Base-by-base conservation (phyloP, 2,329 filamentous ascomycete species). In the Grosmannia clavigera region DNA sequence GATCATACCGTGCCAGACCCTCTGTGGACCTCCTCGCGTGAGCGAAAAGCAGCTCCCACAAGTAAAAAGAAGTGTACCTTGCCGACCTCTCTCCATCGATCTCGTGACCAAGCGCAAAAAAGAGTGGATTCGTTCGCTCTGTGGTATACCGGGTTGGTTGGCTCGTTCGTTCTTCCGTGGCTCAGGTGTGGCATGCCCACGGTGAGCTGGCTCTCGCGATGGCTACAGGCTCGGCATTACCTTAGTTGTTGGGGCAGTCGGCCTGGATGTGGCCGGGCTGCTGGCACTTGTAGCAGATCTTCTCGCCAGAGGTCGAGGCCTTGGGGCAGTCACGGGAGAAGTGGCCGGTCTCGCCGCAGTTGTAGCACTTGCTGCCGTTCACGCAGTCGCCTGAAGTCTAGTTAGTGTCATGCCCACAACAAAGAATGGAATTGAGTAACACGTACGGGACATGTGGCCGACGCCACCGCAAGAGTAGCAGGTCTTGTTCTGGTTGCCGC, bases 351-450 rank as follows among this genome's bases (percentile, higher is more conserved):
- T 96, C 91, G 71, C 83, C 83, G 68, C 94, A 97, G 85, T 96
- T 96, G 86, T 97, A 99, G 87, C 94, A 99, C 82, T 97, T 97
- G 81, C 95, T 92, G 70, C 94, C 94, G 75, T 97, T 95, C 69
- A 92, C 95, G 78, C 94, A 99, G 78, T 97, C 94, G 68, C 83
- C 82, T 84, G 61, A 57, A n/a, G 22, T 10, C 48, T 3, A 56
- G 57, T 68, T 60, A 57, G 57, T 48, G 29, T 19, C 14, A 27
- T 46, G 9, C 14, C 5, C 40, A 22, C 27, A n/a, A 3, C 16
- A 33, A 19, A 27, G n/a, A 11, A 38, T 14, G n/a, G 7, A 31
- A 25, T 14, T 14, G 2, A n/a, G 16, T 22, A 12, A 6, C 38
- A 80, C 81, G 70, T 72, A 81, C 92, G 88, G 72, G 89, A 92